These are phyloP conservation scores for Colletotrichum sidae DNA, from an alignment of 2,329 filamentous ascomycete species.

Conservation along the genomic window DNA sequence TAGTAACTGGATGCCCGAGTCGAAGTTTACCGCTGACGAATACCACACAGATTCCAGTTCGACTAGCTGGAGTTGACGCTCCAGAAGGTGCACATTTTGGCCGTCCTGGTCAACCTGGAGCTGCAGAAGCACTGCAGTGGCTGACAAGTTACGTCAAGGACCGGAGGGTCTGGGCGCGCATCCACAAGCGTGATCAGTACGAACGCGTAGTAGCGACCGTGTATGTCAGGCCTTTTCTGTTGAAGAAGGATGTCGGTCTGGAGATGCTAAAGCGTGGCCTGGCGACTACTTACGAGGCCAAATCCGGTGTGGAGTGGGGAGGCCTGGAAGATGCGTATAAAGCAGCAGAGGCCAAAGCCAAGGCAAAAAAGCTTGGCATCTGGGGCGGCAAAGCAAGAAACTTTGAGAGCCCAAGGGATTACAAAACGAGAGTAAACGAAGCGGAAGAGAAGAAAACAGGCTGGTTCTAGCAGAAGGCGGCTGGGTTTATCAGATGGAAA, in stretches of 20 bases:
- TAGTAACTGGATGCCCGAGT: conserved; percentile 24
- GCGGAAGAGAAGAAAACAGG: conserved; percentile 35
- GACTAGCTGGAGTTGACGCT: conserved; percentile 92
- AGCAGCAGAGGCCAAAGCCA: conserved; percentile 74
- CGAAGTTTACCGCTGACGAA: background rate
- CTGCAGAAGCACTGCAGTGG: conserved; percentile 84
- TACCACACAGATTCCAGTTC: conserved; percentile 78
- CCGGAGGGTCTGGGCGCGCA: conserved; percentile 81
- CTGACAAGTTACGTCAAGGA: conserved; percentile 78
- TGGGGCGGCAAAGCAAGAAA: conserved; percentile 75
- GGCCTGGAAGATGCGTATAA: conserved; percentile 73
- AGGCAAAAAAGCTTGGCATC: conserved; percentile 74
- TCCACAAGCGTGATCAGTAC: conserved; percentile 92
- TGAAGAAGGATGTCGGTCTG: conserved; percentile 84
- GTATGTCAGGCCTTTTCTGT: conserved; percentile 75
- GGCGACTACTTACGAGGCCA: conserved; percentile 94
- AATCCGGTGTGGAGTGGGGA: conserved; percentile 89
- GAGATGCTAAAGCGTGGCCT: conserved; percentile 89
- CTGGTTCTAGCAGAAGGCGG: conserved; percentile 19
- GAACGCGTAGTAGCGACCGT: conserved; percentile 90
- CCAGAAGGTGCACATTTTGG: conserved; percentile 96
- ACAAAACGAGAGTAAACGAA: conserved; percentile 71
- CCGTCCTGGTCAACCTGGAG: conserved; percentile 84
- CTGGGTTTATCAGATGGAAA: too few relatives aligned
- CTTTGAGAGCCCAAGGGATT: conserved; percentile 88